A percentile compares a stretch with the other conserved stretches of the same genome.
These are phyloP conservation scores for Carex pumila DNA, from an alignment of 176 grass and related monocot species.

Conservation along the genomic window DNA sequence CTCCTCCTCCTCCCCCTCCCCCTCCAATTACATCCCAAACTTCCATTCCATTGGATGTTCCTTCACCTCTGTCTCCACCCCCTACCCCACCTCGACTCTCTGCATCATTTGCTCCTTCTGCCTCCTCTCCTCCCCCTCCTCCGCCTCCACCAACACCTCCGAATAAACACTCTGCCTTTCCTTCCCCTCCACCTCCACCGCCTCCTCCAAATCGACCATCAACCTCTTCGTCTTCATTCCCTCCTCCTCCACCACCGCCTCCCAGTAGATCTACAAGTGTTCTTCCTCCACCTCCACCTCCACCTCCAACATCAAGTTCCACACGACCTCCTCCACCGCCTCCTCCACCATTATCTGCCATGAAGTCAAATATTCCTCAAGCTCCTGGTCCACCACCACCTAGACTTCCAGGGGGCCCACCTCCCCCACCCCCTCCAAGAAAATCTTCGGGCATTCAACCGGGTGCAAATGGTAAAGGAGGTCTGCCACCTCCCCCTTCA, in stretches of 20 bases:
- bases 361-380: not conserved
- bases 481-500: constrained; percentile 68
- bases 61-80: constrained; percentile 21
- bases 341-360: constrained; percentile 20
- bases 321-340: constrained; percentile 4
- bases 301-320: constrained; percentile 17
- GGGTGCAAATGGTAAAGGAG: constrained; percentile 25
- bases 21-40: constrained; percentile 11
- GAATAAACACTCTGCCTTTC: not conserved
- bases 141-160: not conserved
- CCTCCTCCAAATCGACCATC: not conserved
- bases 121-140: constrained; percentile 19
- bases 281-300: constrained; percentile 14
- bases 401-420: constrained; percentile 17
- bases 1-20: not conserved
- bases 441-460: constrained; percentile 11
- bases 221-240: not conserved
- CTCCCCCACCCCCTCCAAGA: constrained; percentile 14
- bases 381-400: constrained; percentile 13
- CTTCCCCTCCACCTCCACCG: constrained; percentile 2
- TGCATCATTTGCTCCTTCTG: constrained; percentile 4
- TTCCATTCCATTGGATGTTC: constrained; percentile 23
- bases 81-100: not conserved
- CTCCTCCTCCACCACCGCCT: constrained; percentile 31
- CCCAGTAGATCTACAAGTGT: constrained; percentile 17